Conservation (phyloP, 805 yeast species). For the Lachancea dasiensis region DNA sequence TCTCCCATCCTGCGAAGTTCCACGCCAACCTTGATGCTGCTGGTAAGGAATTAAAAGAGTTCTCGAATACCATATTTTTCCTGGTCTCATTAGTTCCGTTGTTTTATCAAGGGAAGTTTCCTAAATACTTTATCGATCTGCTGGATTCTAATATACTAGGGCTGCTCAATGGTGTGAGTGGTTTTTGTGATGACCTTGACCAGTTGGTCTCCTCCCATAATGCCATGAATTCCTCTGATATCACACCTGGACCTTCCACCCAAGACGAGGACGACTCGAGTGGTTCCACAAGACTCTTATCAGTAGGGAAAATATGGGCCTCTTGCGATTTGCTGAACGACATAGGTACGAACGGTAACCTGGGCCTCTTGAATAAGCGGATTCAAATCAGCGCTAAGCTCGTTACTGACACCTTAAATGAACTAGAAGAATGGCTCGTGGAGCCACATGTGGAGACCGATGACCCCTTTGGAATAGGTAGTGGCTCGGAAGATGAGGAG, state of each 20-base stretch:
- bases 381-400: constrained; percentile 35
- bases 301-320: constrained; percentile 71
- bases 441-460: constrained; percentile 43
- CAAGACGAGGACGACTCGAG: constrained; percentile 25
- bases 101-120: constrained; percentile 20
- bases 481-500: constrained; percentile 23
- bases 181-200: constrained; percentile 20
- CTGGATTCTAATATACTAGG: constrained; percentile 20
- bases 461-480: constrained; percentile 45
- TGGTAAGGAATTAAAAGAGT: constrained; percentile 25
- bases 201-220: constrained; percentile 8
- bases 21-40: constrained; percentile 18
- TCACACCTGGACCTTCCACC: no score
- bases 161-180: constrained; percentile 20
- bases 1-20: constrained; percentile 23
- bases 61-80: constrained; percentile 25
- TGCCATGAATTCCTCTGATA: constrained; percentile 3
- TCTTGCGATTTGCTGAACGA: constrained; percentile 45
- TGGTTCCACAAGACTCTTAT: constrained; percentile 42
- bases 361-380: constrained; percentile 45
- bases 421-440: constrained; percentile 63
- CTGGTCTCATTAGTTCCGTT: constrained; percentile 25
- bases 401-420: constrained; percentile 58
- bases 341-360: constrained; percentile 43
- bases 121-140: constrained; percentile 16